A percentile compares a stretch with the other conserved stretches of the same genome.
Conservation (phyloP, 495 filamentous ascomycete species). For the Mycothermus thermophilus region DNA sequence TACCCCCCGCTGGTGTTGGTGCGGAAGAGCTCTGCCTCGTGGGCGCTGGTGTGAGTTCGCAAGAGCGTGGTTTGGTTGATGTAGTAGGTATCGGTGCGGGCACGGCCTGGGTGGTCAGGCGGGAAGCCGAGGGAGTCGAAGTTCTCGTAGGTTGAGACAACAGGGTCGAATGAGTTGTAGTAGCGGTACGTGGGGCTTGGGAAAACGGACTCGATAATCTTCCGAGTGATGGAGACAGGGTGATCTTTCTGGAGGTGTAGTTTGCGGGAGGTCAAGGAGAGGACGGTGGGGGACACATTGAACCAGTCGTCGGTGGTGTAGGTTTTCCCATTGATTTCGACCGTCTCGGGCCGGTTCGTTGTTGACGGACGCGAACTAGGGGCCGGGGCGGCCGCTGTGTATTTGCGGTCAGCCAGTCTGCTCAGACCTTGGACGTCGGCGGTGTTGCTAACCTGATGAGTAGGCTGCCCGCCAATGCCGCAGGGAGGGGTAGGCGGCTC, state of each 20-base stretch:
- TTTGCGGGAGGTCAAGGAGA: slow-evolving; percentile 54
- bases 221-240: slow-evolving; percentile 77
- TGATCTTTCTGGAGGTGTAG: slow-evolving; percentile 82
- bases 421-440: too few relatives aligned
- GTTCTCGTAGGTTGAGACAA: slow-evolving; percentile 78
- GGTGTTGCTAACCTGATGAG: slow-evolving; percentile 14
- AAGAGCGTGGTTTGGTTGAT: slow-evolving; percentile 72
- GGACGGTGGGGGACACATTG: slow-evolving; percentile 65
- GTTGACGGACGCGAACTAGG: too few relatives aligned
- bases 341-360: slow-evolving; percentile 1
- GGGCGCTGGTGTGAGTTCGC: slow-evolving; percentile 85
- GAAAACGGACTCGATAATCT: slow-evolving; percentile 85
- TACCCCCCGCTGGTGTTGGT: slow-evolving; percentile 62
- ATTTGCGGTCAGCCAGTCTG: too few relatives aligned
- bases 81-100: slow-evolving; percentile 88
- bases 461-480: slow-evolving; percentile 6
- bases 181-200: slow-evolving; percentile 54
- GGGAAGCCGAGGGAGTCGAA: slow-evolving; percentile 95
- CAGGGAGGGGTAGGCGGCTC: too few relatives aligned
- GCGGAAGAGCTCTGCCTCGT: slow-evolving; percentile 78
- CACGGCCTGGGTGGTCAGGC: slow-evolving; percentile 75
- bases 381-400: too few relatives aligned
- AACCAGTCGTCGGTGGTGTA: slow-evolving; percentile 72
- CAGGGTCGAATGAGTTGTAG: slow-evolving; percentile 64
- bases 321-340: slow-evolving; percentile 42